A percentile compares a stretch with the other conserved stretches of the same genome.
These are phyloP conservation scores for Periconia macrospinosa DNA, from an alignment of 2,329 filamentous ascomycete species.

Conservation along the genomic window DNA sequence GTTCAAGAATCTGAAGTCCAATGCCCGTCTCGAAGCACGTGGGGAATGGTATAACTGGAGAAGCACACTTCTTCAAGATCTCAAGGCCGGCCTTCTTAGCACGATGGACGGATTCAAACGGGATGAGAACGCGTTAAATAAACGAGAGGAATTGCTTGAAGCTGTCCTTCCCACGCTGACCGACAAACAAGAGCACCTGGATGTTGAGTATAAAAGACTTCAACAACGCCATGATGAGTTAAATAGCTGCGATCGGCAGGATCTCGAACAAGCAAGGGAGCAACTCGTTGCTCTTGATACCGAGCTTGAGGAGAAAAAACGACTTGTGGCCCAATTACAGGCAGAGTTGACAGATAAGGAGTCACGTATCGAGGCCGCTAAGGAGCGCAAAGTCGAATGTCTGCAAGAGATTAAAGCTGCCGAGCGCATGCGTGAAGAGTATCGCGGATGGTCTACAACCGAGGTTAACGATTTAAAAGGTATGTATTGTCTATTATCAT, in stretches of 20 bases:
- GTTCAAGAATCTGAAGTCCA: slow-evolving; percentile 95
- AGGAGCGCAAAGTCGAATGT: slow-evolving; percentile 69
- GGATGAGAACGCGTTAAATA: slow-evolving; percentile 68
- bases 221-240: slow-evolving; percentile 73
- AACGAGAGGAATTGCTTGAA: slow-evolving; percentile 70
- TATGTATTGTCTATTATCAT: slow-evolving; percentile 43
- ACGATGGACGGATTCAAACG: slow-evolving; percentile 75
- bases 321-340: slow-evolving; percentile 67
- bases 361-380: slow-evolving; percentile 62
- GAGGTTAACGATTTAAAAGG: slow-evolving; percentile 82
- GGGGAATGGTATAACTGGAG: slow-evolving; percentile 99
- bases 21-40: slow-evolving; percentile 86
- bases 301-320: slow-evolving; percentile 71
- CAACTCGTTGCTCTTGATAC: slow-evolving; percentile 66
- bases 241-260: slow-evolving; percentile 77
- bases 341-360: slow-evolving; percentile 69
- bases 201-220: slow-evolving; percentile 66
- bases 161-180: slow-evolving; percentile 67
- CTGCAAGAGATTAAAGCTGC: slow-evolving; percentile 77
- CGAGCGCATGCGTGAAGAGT: slow-evolving; percentile 82
- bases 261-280: slow-evolving; percentile 73
- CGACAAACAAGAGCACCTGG: slow-evolving; percentile 63
- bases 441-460: slow-evolving; percentile 80
- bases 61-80: slow-evolving; percentile 79
- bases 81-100: slow-evolving; percentile 77